Base-by-base conservation (phyloP, 257 asterid genomes). In the Oldenlandia corymbosa region DNA sequence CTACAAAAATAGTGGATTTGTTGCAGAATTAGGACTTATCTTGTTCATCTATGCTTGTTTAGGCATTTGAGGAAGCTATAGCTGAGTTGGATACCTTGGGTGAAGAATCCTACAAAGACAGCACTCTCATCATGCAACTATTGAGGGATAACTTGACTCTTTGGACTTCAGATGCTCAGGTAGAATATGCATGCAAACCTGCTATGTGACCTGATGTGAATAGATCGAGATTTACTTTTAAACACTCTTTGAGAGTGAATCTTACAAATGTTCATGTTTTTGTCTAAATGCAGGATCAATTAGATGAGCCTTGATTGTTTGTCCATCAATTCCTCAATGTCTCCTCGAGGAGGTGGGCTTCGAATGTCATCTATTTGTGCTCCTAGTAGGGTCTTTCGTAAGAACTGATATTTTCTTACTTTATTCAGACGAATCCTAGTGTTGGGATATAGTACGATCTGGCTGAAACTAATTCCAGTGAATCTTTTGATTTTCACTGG, bases 161-260 rank as follows among this genome's bases (percentile, higher is more conserved):
- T 26, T 79, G 84, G 84, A 79, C 84, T 57, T 79, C 84, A 56
- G 84, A 79, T 76, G 79, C 78, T 50, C 84, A 79, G 84, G 84
- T 79, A 57, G 51, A 49, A 43, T 47, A 37, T 46, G n/a, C n/a
- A n/a, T n/a, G n/a, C n/a, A n/a, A n/a, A n/a, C n/a, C n/a, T n/a
- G n/a, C n/a, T n/a, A n/a, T n/a, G n/a, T n/a, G n/a, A n/a, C n/a
- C n/a, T n/a, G n/a, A n/a, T n/a, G n/a, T n/a, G n/a, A n/a, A n/a
- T n/a, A n/a, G n/a, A n/a, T n/a, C n/a, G n/a, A n/a, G n/a, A n/a
- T n/a, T n/a, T n/a, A n/a, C n/a, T n/a, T n/a, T n/a, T n/a, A n/a
- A n/a, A n/a, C n/a, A 21, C 26, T 18, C 61, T 26, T 30, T 37
- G 36, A 20, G 57, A n/a, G n/a, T n/a, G n/a, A 34, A 63, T 21